Conservation (phyloP, 2,329 filamentous ascomycete species). For the Aureobasidium sp. region DNA sequence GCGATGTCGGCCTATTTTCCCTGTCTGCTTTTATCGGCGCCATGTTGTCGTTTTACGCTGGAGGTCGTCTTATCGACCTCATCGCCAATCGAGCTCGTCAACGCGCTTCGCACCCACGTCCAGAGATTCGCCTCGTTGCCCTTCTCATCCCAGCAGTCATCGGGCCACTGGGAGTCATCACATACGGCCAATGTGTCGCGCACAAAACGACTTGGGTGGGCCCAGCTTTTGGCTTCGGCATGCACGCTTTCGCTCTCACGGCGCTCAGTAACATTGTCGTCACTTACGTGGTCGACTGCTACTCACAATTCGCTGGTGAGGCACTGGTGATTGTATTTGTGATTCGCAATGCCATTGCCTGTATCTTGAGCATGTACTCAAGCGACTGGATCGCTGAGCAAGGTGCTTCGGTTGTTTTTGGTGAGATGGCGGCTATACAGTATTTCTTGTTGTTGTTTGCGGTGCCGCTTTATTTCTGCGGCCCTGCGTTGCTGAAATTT, state of each 20-base stretch:
- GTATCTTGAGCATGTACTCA: constrained; percentile 24
- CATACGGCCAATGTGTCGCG: constrained; percentile 26
- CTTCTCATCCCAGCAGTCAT: constrained; percentile 24
- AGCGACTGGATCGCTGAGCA: constrained; percentile 21
- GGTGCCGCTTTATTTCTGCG: not conserved
- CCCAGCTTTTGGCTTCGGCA: constrained; percentile 23
- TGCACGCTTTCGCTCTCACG: constrained; percentile 28
- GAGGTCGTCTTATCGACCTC: constrained; percentile 26
- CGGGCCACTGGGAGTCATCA: constrained; percentile 26
- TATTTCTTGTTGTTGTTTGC: constrained; percentile 21
- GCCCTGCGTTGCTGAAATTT: not conserved
- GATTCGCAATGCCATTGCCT: constrained; percentile 25
- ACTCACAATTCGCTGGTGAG: constrained; percentile 24
- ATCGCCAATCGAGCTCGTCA: constrained; percentile 24
- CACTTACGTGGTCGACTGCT: constrained; percentile 27
- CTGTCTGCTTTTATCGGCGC: constrained; percentile 22
- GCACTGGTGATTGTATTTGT: constrained; percentile 26
- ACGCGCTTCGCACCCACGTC: constrained; percentile 21
- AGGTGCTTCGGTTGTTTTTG: constrained; percentile 22
- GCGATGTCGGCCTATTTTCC: constrained; percentile 22
- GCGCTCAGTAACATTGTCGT: constrained; percentile 25
- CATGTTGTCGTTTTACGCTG: constrained; percentile 21
- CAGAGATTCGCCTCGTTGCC: constrained; percentile 24
- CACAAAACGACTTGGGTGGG: constrained; percentile 20
- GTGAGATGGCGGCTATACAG: constrained; percentile 24